Evolutionary conservation across 768 basidiomycete genomes (phyloP), one percentile per base, ranked within the genome.

Genomic region (Suillus spraguei): DNA sequence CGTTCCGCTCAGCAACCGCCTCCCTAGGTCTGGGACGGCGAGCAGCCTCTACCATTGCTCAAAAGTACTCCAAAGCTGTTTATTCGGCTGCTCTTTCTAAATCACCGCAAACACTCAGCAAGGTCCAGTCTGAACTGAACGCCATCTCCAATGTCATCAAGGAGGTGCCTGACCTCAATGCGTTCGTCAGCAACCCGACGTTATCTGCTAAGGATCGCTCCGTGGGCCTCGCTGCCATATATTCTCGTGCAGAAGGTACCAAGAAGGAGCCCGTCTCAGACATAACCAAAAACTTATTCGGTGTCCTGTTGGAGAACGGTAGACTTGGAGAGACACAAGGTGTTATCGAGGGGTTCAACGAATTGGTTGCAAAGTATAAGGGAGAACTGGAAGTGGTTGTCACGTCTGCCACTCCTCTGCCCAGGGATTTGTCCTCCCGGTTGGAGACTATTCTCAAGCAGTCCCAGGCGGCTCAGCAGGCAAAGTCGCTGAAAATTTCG

Each of bases 371-470:
- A 52, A 87, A 91, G 70, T 86, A 98, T 84, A 90, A 86, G 76
- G 97, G 97, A 69, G 97, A 99, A 80, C 81, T 98, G 66, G 92
- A 90, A 73, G 92, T 99, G 66, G 84, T 87, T 62, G 92, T 99
- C 79, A 97, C 96, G 60, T 95, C 93, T 44, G 94, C 94, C 17
- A 70, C 86, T 36, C 87, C 95, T 16, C 83, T 99, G 64, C 83
- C 92, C 62, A 90, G 81, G 80, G 91, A 94, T 68, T 76, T 88
- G 66, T 83, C 92, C 63, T 81, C 82, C 62, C 86, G 90, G 65
- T 84, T 99, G 65, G 97, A 99, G 81, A 81, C 88, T 53, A 78
- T 90, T 41, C 83, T 99, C 75, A 97, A 92, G 85, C 85, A 86
- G 73, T 92, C 91, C 32, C 87, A 94, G 80, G 82, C 90, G 41